Percentiles rank a stretch among this genome's conserved stretches.
These are phyloP conservation scores for Trichoderma virens DNA, from an alignment of 495 filamentous ascomycete species.

Conservation along the genomic window DNA sequence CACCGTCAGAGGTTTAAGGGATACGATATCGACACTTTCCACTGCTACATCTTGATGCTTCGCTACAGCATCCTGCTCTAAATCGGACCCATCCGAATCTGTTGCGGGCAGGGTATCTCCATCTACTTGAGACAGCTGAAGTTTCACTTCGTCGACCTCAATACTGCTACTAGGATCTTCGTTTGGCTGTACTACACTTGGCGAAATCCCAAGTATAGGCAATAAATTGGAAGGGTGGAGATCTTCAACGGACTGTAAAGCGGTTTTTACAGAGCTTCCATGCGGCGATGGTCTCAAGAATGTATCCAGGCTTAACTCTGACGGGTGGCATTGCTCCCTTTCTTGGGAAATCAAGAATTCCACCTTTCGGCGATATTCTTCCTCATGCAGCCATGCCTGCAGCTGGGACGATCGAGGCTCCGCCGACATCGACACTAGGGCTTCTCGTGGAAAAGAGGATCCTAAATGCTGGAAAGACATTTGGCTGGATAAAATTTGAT, in stretches of 20 bases:
- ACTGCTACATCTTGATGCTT: neutral
- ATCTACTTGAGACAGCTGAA: constrained; percentile 23
- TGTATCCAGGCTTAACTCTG: constrained; percentile 49
- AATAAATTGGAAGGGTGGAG: constrained; percentile 63
- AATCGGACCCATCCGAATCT: neutral
- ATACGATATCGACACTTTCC: neutral
- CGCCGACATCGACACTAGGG: constrained; percentile 76
- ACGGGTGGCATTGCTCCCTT: constrained; percentile 38
- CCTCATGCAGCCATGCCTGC: constrained; percentile 84
- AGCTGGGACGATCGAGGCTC: constrained; percentile 60
- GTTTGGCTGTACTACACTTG: constrained; percentile 18
- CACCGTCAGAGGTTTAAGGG: no score
- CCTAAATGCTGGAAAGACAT: constrained; percentile 46
- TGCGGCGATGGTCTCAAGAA: constrained; percentile 49
- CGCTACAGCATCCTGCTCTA: neutral
- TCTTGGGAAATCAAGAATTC: constrained; percentile 56
- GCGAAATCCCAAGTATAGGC: constrained; percentile 35
- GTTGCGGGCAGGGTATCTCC: neutral
- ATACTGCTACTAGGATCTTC: constrained; percentile 24
- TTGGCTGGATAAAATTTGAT: constrained; percentile 35
- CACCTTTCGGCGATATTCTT: constrained; percentile 64
- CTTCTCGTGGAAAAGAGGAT: constrained; percentile 71
- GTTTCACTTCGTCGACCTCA: constrained; percentile 38
- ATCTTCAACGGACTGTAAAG: constrained; percentile 76
- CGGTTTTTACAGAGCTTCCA: constrained; percentile 59